Conservation (phyloP, 192 early-diverging fungal species). For the Chytriomyces sp. region DNA sequence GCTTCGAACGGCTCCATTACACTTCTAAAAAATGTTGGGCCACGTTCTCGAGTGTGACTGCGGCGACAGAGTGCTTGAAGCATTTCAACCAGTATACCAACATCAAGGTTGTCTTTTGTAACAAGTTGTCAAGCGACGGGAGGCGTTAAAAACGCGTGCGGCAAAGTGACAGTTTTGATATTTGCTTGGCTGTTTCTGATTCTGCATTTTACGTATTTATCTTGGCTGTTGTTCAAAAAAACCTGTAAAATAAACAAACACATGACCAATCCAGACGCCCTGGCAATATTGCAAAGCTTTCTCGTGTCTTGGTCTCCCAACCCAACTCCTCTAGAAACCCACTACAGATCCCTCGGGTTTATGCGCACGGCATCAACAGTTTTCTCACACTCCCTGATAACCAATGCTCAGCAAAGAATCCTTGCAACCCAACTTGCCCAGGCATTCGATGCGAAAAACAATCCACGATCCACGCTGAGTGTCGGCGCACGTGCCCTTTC, state of each 20-base stretch:
- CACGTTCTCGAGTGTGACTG: conserved; percentile 3
- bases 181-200: too few relatives aligned
- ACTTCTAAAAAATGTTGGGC: conserved; percentile 35
- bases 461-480: not conserved
- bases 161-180: too few relatives aligned
- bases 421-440: not conserved
- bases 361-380: conserved; percentile 15
- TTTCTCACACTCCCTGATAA: conserved; percentile 1
- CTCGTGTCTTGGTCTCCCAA: conserved; percentile 4
- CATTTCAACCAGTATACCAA: conserved; percentile 28
- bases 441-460: conserved; percentile 9
- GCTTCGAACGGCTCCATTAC: conserved; percentile 6
- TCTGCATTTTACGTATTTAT: too few relatives aligned
- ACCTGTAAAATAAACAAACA: too few relatives aligned
- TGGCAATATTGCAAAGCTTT: conserved; percentile 4
- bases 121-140: not conserved
- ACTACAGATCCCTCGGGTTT: conserved; percentile 2
- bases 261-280: not conserved
- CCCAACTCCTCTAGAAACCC: not conserved
- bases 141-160: too few relatives aligned
- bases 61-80: not conserved
- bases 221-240: too few relatives aligned
- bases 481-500: conserved; percentile 26
- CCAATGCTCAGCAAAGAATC: not conserved
- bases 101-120: conserved; percentile 26